Evolutionary conservation across 371 early-diverging fungal species (phyloP), one percentile per base, ranked within the genome.

Genomic region (Zychaea mexicana): DNA sequence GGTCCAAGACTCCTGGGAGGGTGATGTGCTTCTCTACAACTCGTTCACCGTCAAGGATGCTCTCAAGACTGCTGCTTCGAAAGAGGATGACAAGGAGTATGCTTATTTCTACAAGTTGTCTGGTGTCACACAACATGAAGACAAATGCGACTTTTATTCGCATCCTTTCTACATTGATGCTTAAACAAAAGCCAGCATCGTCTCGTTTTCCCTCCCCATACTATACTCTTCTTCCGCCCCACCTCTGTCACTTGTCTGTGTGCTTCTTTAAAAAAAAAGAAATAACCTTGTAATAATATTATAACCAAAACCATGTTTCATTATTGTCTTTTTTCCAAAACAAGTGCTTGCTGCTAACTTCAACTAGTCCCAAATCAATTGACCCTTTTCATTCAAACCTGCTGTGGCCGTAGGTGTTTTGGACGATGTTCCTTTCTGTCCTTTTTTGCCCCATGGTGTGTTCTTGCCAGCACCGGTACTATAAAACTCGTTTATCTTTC

Each of bases 51-150:
- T 81, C 62, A 81, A 81, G 66, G 77, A 76, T 36, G 63, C 68
- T 52, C 57, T 81, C 60, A 71, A 77, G 59, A 64, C 74, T 42
- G 61, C 66, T 49, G 42, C 52, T 32, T 39, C 65, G 26, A n/a
- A n/a, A n/a, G 68, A 65, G 24, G 70, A 66, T 59, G 67, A 61
- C 46, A 71, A 62, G 4, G 60, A 52, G 38, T 57, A 64, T 66
- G 82, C 82, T 45, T 81, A 76, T 70, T 81, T 77, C 57, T 80
- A 80, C 68, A 70, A 76, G 72, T 61, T 78, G 55, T 46, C 64
- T 46, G 72, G 72, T 55, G 58, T 53, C 52, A 78, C 82, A 47
- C 71, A 73, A 61, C 70, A 81, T 46, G 67, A 75, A n/a, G 82
- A 81, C 54, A 54, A 56, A 26, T 81, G 82, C 54, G 70, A 72